Conservation (phyloP, 805 yeast species). For the Sungouiozyma intestinalis region DNA sequence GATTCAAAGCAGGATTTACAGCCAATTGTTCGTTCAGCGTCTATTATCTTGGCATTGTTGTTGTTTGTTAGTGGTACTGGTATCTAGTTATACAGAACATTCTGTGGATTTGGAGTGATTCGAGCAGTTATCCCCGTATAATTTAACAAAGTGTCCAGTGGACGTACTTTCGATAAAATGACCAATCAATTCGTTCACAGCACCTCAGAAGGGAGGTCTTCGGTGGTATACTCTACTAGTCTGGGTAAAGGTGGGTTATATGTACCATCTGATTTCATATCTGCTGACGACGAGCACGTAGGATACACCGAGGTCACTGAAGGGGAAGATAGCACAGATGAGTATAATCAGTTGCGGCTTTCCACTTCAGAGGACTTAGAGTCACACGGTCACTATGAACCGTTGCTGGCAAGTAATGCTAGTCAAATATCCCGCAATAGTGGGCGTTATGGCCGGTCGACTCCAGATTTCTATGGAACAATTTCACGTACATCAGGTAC, state of each 20-base stretch:
- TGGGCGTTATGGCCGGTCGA: not conserved
- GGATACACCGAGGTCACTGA: constrained; percentile 1
- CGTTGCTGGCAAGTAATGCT: not conserved
- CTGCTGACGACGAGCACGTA: constrained; percentile 8
- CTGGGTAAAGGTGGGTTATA: constrained; percentile 26
- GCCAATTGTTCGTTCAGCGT: too few relatives aligned
- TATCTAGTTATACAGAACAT: too few relatives aligned
- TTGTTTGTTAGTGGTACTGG: too few relatives aligned
- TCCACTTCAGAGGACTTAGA: constrained; percentile 1
- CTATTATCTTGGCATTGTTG: too few relatives aligned
- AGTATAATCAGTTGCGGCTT: constrained; percentile 1
- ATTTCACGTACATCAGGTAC: not conserved
- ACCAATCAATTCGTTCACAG: constrained; percentile 22
- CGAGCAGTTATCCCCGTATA: too few relatives aligned
- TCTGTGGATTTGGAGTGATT: too few relatives aligned
- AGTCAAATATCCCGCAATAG: not conserved
- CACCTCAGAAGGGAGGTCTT: constrained; percentile 22
- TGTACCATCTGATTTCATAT: constrained; percentile 24
- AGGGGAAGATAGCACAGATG: not conserved
- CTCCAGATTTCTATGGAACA: not conserved
- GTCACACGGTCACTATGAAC: constrained; percentile 1
- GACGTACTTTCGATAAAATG: too few relatives aligned
- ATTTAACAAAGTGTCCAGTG: too few relatives aligned
- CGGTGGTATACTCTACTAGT: constrained; percentile 26
- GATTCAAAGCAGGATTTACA: too few relatives aligned